Evolutionary conservation across 768 basidiomycete genomes (phyloP).

Genomic region (Mycena crocata): DNA sequence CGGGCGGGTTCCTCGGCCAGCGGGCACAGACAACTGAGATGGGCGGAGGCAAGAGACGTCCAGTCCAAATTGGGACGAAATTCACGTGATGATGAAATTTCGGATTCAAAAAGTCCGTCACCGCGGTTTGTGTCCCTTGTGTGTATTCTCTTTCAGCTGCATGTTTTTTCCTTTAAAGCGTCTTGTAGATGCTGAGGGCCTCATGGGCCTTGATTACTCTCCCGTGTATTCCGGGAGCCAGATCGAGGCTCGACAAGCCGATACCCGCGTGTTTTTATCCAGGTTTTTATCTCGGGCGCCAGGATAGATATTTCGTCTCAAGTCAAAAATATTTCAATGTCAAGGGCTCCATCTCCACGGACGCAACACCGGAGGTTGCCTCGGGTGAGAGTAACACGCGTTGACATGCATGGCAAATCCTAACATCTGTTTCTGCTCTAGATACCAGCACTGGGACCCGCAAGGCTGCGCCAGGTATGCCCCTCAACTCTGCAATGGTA

Average conservation of each 20-base stretch:
- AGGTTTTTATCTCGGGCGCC: conserved; percentile 19
- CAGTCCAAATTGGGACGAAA: conserved; percentile 18
- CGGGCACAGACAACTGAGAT: conserved; percentile 48
- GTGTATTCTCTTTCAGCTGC: background rate
- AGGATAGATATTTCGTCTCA: conserved; percentile 15
- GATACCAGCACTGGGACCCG: background rate
- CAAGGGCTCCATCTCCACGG: background rate
- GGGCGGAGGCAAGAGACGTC: conserved; percentile 22
- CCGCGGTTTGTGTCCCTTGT: conserved; percentile 28
- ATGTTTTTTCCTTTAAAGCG: background rate
- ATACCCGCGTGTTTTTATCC: conserved; percentile 17
- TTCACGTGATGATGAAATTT: conserved; percentile 35
- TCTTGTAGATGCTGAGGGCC: conserved; percentile 50
- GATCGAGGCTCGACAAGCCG: conserved; percentile 31
- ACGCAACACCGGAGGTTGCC: conserved; percentile 13
- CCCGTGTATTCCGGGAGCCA: conserved; percentile 37
- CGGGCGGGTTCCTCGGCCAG: conserved; percentile 56
- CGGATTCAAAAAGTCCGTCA: conserved; percentile 14
- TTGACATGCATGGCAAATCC: background rate
- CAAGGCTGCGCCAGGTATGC: conserved; percentile 11
- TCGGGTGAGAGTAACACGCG: background rate
- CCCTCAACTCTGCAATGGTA: background rate
- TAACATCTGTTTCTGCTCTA: background rate
- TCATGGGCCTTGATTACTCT: conserved; percentile 48
- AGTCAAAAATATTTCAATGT: background rate